Percentiles rank a stretch among this genome's conserved stretches.
Conservation (phyloP, 257 asterid genomes). For the Anisodus tanguticus region DNA sequence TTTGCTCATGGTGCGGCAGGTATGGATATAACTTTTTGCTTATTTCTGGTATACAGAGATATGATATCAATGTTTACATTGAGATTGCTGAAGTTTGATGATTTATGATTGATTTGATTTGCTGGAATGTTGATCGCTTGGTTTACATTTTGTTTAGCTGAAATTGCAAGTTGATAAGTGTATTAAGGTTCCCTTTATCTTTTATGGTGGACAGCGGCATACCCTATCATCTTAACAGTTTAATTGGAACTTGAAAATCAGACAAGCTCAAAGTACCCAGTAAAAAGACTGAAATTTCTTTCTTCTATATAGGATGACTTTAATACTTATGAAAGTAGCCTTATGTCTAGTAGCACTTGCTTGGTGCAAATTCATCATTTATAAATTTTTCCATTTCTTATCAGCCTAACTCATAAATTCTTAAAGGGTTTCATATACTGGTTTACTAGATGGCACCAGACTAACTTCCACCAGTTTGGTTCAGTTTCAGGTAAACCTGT, state of each 20-base stretch:
- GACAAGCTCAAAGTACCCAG: neutral
- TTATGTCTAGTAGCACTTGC: too few species aligned
- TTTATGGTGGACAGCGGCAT: neutral
- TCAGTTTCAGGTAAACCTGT: neutral
- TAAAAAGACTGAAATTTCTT: neutral
- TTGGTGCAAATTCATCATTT: too few species aligned
- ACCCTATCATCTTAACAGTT: neutral
- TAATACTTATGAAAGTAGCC: neutral
- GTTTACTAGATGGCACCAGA: neutral
- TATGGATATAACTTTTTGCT: slow-evolving; percentile 32
- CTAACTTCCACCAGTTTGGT: neutral
- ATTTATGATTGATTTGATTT: slow-evolving; percentile 11
- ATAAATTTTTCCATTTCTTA: too few species aligned
- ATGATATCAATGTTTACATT: neutral
- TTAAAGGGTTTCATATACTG: neutral
- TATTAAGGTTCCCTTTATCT: neutral
- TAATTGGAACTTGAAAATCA: neutral
- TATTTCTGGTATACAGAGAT: neutral
- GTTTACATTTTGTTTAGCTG: neutral
- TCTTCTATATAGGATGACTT: neutral
- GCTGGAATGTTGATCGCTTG: slow-evolving; percentile 14
- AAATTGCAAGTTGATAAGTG: neutral
- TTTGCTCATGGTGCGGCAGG: slow-evolving; percentile 64
- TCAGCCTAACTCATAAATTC: neutral
- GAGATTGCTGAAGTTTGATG: neutral